Conservation (phyloP, 2,329 filamentous ascomycete species). For the Pseudocercospora macadamiae region DNA sequence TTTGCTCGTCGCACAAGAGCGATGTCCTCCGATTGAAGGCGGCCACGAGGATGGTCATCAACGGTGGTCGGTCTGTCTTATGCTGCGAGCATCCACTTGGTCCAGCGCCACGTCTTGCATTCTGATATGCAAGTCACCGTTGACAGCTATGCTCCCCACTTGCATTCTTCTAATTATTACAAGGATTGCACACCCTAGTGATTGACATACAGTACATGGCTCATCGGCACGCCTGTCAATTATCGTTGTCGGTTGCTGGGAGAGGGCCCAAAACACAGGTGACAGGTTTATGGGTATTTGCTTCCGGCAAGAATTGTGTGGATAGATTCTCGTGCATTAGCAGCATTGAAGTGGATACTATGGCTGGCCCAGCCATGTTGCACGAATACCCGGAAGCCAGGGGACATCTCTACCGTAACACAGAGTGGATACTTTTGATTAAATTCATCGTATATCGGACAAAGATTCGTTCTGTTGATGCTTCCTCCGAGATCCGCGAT, state of each 20-base stretch:
- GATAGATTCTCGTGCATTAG: neutral
- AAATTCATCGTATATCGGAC: neutral
- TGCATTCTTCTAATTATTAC: too few species aligned
- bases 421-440: too few species aligned
- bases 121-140: neutral
- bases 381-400: neutral
- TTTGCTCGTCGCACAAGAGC: neutral
- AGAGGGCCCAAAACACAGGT: neutral
- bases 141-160: neutral
- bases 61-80: neutral
- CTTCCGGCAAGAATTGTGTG: neutral
- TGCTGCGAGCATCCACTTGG: constrained; percentile 1
- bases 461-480: neutral
- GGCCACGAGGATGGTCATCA: neutral
- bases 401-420: neutral
- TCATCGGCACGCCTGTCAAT: neutral
- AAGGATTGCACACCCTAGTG: neutral
- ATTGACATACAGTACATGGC: neutral
- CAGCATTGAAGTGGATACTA: neutral
- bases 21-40: neutral
- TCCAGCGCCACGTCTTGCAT: neutral
- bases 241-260: neutral
- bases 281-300: neutral
- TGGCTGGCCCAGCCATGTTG: neutral
- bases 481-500: neutral